phyloP scores from a whole-genome alignment of 2,329 filamentous ascomycete genomes.

The Blastomyces emzantsi region DNA sequence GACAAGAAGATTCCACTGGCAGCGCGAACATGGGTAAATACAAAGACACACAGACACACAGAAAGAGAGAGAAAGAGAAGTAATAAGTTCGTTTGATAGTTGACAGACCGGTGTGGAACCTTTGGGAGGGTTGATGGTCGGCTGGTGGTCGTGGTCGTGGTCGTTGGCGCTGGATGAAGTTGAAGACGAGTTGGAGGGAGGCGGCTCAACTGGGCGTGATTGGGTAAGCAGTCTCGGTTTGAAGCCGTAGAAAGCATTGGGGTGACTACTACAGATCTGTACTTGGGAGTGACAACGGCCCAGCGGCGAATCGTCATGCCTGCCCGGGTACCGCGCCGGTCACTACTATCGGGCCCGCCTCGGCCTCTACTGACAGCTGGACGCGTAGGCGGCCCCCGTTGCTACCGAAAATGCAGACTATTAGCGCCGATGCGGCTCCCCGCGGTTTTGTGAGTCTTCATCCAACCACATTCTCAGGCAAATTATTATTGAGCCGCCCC shows the following conservation, averaged over 20 bases:
- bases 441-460: neutral
- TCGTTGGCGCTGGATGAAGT: neutral
- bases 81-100: neutral
- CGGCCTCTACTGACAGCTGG: no score
- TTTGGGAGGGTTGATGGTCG: neutral
- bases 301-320: neutral
- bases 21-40: neutral
- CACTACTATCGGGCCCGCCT: neutral
- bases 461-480: neutral
- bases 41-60: no score
- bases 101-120: neutral
- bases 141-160: slow-evolving; percentile 3
- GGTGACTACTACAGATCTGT: no score
- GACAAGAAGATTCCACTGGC: neutral
- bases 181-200: slow-evolving; percentile 8
- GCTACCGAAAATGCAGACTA: no score
- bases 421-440: no score
- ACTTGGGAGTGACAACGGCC: neutral
- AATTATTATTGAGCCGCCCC: neutral
- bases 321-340: neutral
- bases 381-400: neutral
- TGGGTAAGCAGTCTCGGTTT: slow-evolving; percentile 10
- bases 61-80: neutral
- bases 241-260: no score
- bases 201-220: neutral